Conservation (phyloP, 1,284 basidiomycete genomes). For the Crucibulum parvulum region DNA sequence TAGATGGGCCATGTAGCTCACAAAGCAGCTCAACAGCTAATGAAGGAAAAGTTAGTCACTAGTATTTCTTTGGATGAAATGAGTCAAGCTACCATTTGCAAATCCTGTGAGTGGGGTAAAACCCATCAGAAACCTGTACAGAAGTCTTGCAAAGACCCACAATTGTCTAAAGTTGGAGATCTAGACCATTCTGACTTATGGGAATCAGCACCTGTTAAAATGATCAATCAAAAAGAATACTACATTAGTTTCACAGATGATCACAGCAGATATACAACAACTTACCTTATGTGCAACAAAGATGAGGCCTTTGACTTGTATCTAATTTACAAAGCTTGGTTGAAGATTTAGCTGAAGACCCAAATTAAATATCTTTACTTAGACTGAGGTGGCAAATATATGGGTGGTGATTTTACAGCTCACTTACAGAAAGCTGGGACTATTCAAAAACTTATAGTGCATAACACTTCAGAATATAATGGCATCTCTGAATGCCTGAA, state of each 20-base stretch:
- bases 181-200: slow-evolving; percentile 43
- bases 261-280: slow-evolving; percentile 13
- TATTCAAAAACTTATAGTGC: slow-evolving; percentile 29
- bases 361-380: slow-evolving; percentile 19
- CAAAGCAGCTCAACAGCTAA: background rate
- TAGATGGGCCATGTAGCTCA: slow-evolving; percentile 14
- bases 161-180: slow-evolving; percentile 35
- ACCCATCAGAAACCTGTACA: slow-evolving; percentile 29
- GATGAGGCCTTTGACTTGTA: background rate
- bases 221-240: slow-evolving; percentile 24
- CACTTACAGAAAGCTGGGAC: slow-evolving; percentile 36
- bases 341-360: slow-evolving; percentile 13
- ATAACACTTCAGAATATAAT: slow-evolving; percentile 41
- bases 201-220: slow-evolving; percentile 37
- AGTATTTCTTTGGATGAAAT: background rate
- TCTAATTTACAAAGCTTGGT: slow-evolving; percentile 3
- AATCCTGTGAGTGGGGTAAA: slow-evolving; percentile 36
- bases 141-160: slow-evolving; percentile 26
- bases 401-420: slow-evolving; percentile 12
- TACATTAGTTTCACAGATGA: slow-evolving; percentile 31
- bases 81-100: slow-evolving; percentile 17
- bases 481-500: slow-evolving; percentile 40
- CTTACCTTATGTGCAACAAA: slow-evolving; percentile 25
- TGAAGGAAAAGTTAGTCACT: slow-evolving; percentile 8
- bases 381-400: slow-evolving; percentile 23